Conservation (phyloP, 352 stramenopile species). For the Phytophthora macrochlamydospora region DNA sequence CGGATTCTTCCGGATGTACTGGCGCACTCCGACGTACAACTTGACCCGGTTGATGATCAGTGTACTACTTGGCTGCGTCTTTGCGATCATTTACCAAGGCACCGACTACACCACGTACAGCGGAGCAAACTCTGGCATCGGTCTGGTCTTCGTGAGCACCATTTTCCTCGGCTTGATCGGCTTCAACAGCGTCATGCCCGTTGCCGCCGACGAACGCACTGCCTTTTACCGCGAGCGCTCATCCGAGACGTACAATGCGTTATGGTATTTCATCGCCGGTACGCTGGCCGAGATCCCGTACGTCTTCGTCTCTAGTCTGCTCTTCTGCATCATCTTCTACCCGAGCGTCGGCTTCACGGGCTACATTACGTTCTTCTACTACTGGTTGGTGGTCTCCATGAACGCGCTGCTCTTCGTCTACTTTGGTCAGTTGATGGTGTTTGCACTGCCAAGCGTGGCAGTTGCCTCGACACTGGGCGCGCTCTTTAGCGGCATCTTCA, state of each 20-base stretch:
- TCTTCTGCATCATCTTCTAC: constrained; percentile 36
- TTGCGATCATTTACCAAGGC: constrained; percentile 72
- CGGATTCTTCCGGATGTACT: constrained; percentile 84
- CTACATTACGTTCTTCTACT: constrained; percentile 39
- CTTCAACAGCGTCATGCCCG: constrained; percentile 72
- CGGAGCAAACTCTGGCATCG: constrained; percentile 48
- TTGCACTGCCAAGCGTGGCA: constrained; percentile 36
- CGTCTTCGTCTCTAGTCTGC: constrained; percentile 21
- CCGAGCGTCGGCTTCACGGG: constrained; percentile 42
- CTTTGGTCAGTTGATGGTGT: constrained; percentile 45
- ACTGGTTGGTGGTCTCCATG: constrained; percentile 47
- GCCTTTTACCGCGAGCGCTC: constrained; percentile 92
- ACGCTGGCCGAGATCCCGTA: constrained; percentile 79
- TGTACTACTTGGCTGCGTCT: constrained; percentile 65
- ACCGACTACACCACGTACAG: constrained; percentile 44
- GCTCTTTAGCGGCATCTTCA: constrained; percentile 49
- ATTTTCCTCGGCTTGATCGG: constrained; percentile 78
- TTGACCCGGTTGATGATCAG: constrained; percentile 66
- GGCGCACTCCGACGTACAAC: constrained; percentile 86
- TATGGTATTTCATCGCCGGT: constrained; percentile 76
- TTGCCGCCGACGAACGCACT: constrained; percentile 80
- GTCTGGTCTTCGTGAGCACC: constrained; percentile 78
- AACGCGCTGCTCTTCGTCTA: constrained; percentile 54
- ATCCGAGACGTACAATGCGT: constrained; percentile 85
- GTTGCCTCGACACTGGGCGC: constrained; percentile 32